Evolutionary conservation across 179 eudicot species (phyloP).

Genomic region (Dionaea muscipula): DNA sequence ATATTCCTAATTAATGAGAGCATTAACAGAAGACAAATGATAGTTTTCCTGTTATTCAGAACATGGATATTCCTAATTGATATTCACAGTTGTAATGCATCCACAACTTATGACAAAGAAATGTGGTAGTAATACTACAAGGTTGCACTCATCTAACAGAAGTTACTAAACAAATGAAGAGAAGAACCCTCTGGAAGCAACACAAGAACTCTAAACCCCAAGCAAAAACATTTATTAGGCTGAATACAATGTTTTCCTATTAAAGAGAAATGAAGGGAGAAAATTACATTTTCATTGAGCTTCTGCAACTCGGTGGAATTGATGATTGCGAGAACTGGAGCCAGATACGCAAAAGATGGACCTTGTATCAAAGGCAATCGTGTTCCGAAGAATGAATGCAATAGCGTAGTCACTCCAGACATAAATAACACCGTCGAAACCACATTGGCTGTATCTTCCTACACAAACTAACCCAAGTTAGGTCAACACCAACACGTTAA

Average conservation of each 20-base stretch:
- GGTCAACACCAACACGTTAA: constrained; percentile 18
- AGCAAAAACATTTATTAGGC: too few species aligned
- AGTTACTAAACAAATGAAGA: too few species aligned
- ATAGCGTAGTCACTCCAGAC: constrained; percentile 74
- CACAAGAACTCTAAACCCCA: too few species aligned
- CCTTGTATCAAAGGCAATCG: constrained; percentile 92
- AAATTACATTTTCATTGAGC: constrained; percentile 61
- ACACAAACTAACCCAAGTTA: constrained; percentile 44
- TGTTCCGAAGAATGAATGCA: constrained; percentile 72
- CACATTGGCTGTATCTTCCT: constrained; percentile 89
- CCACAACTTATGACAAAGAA: too few species aligned
- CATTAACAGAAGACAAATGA: too few species aligned
- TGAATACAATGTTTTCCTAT: not conserved
- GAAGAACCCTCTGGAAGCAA: too few species aligned
- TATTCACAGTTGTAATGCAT: too few species aligned
- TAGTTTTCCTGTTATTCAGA: too few species aligned
- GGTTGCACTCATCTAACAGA: too few species aligned
- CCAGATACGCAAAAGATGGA: constrained; percentile 83
- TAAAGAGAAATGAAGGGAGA: not conserved
- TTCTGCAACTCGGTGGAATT: constrained; percentile 81
- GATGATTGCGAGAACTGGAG: constrained; percentile 83
- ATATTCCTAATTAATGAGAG: too few species aligned
- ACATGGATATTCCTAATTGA: too few species aligned
- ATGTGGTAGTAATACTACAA: too few species aligned
- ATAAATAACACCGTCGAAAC: constrained; percentile 83